Evolutionary conservation across 805 yeast species (phyloP), one percentile per base, ranked within the genome.

Genomic region (Lipomyces sp.): DNA sequence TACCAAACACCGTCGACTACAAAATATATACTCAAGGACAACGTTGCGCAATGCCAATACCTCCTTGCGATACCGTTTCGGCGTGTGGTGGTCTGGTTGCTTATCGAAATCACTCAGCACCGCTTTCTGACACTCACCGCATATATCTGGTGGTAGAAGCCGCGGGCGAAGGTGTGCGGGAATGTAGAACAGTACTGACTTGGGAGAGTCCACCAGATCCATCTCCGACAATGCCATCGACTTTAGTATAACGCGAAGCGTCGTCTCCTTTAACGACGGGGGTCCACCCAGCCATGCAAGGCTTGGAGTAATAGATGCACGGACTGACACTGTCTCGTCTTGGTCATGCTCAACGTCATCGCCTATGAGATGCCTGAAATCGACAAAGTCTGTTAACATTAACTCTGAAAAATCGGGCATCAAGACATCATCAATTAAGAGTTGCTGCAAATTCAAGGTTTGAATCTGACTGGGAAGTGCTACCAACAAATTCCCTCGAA

Each of bases 371-470:
- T 13, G 29, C 11, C 7, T 53, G 18, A 37, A 59, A 33, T 42
- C 33, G 5, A 62, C 65, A 53, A 66, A 67, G 55, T 67, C 71
- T 7, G 69, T 67, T 32, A 67, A 56, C 66, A 63, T 66, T 39
- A 51, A 61, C 58, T 59, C 66, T 3, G 66, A 34, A 34, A 60
- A 59, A 15, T 67, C 71, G 10, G 71, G 67, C 42, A 57, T 59
- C 13, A 67, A 42, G 24, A 33, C 59, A 34, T 65, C 64, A 34
- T 67, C 71, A 7, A 65, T 61, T 1, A 59, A 48, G 32, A 67
- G 57, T 45, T 45, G 58, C 42, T 63, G 64, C 62, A 67, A 37
- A 42, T 66, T 66, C 62, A 67, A n/a, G 3, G 3, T n/a, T 57
- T 7, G 37, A 24, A 67, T 39, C 51, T 63, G 71, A 30, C 54